phyloP scores from a whole-genome alignment of 768 basidiomycete species.

The Suillus ampliporus region DNA sequence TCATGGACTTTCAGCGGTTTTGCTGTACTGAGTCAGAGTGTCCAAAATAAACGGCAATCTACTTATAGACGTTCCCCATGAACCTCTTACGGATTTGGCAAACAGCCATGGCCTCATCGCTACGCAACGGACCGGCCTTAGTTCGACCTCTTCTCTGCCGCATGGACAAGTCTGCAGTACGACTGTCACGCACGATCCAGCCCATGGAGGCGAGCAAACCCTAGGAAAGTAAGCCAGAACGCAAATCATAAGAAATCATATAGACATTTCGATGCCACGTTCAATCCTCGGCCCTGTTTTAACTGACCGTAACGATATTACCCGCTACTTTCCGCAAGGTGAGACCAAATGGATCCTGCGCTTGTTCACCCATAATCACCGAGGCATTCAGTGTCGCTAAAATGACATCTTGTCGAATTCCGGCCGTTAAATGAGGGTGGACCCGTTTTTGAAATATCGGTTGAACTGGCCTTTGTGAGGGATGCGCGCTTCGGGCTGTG shows the following conservation, averaged over 20 bases:
- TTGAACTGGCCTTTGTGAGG: not conserved
- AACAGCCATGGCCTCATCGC: not conserved
- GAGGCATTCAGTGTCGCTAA: slow-evolving; percentile 9
- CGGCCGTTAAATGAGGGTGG: slow-evolving; percentile 4
- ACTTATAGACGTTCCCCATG: not conserved
- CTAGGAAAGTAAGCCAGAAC: not conserved
- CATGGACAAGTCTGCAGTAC: not conserved
- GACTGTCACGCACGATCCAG: not conserved
- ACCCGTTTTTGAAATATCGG: slow-evolving; percentile 8
- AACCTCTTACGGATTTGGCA: slow-evolving; percentile 5
- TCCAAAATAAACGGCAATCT: slow-evolving; percentile 5
- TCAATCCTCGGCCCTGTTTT: slow-evolving; percentile 2
- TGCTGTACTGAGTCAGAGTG: not conserved
- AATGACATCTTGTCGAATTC: slow-evolving; percentile 10
- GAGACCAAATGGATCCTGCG: slow-evolving; percentile 4
- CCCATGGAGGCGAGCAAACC: not conserved
- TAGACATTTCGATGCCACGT: slow-evolving; percentile 4
- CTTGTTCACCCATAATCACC: slow-evolving; percentile 8
- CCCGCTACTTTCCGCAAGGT: slow-evolving; percentile 7
- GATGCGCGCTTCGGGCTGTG: not conserved
- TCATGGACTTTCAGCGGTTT: slow-evolving; percentile 10
- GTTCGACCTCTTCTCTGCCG: slow-evolving; percentile 1
- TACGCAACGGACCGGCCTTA: slow-evolving; percentile 2
- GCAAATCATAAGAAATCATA: slow-evolving; percentile 5
- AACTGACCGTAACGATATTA: not conserved